A percentile compares a stretch with the other conserved stretches of the same genome.
These are phyloP conservation scores for Termitomyces titanicus DNA, from an alignment of 768 basidiomycete species.

Conservation along the genomic window DNA sequence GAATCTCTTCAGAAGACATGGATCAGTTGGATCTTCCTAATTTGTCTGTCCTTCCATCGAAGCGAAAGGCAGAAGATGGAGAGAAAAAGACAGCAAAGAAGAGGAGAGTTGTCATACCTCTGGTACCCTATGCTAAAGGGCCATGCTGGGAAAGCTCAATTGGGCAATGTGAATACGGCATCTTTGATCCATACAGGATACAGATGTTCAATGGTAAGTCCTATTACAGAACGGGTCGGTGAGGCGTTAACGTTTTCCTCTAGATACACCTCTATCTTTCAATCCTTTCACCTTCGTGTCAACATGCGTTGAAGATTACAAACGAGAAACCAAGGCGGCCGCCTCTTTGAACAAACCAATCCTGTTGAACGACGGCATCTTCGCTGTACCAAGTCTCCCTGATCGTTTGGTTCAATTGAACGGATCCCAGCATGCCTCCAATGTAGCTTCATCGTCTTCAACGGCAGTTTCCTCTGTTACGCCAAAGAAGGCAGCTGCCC, in stretches of 20 bases:
- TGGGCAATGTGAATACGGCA: conserved; percentile 63
- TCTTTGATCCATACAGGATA: conserved; percentile 72
- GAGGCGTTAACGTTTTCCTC: conserved; percentile 1
- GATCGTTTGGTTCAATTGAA: conserved; percentile 24
- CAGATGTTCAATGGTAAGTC: conserved; percentile 78
- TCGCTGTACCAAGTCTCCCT: conserved; percentile 48
- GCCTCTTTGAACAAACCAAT: conserved; percentile 11
- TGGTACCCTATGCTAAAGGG: conserved; percentile 80
- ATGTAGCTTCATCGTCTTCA: conserved; percentile 12
- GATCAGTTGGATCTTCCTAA: conserved; percentile 34
- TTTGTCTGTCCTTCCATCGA: conserved; percentile 33
- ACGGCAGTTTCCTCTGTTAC: conserved; percentile 13
- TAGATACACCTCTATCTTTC: conserved; percentile 70
- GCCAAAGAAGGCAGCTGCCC: conserved; percentile 29
- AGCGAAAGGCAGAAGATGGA: conserved; percentile 62
- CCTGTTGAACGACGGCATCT: conserved; percentile 26
- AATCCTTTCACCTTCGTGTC: conserved; percentile 79
- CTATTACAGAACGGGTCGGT: neutral
- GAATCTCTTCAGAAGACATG: conserved; percentile 36
- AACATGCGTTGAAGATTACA: conserved; percentile 34
- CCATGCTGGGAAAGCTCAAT: conserved; percentile 75
- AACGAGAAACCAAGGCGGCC: conserved; percentile 21
- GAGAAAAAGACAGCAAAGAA: conserved; percentile 59
- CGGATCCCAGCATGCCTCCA: conserved; percentile 10
- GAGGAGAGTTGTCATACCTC: conserved; percentile 70